phyloP scores from a whole-genome alignment of 169 alveolate genomes.

The Miamiensis avidus region DNA sequence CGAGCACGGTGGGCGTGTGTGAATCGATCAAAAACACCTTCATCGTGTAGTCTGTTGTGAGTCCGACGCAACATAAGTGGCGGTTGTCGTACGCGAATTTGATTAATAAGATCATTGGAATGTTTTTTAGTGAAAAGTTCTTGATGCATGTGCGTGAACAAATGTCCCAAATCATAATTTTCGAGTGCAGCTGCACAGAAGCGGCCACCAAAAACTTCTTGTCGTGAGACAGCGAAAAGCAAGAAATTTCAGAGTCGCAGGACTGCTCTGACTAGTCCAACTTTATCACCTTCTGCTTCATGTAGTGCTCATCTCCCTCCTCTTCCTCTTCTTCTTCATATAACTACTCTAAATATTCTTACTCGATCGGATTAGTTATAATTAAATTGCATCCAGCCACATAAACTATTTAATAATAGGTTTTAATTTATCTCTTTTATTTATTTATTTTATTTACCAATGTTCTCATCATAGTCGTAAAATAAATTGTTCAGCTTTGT shows the following conservation, averaged over 20 bases:
- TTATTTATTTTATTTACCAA: conserved; percentile 6
- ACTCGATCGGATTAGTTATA: no score
- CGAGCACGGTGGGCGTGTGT: conserved; percentile 50
- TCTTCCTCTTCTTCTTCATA: conserved; percentile 30
- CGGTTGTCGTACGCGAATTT: conserved; percentile 76
- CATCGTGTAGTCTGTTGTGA: conserved; percentile 68
- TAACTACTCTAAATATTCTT: conserved; percentile 53
- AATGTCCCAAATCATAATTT: conserved; percentile 81
- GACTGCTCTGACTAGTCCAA: conserved; percentile 38
- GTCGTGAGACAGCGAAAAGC: conserved; percentile 70
- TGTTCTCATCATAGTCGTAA: conserved; percentile 74
- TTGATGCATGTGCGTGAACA: conserved; percentile 66
- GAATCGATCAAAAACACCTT: conserved; percentile 65
- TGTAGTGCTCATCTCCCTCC: not conserved
- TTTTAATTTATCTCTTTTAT: no score
- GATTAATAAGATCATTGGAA: conserved; percentile 58
- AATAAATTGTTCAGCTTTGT: conserved; percentile 68
- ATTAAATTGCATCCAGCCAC: conserved; percentile 75
- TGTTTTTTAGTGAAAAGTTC: conserved; percentile 57
- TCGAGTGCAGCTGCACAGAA: conserved; percentile 67
- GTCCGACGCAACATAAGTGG: conserved; percentile 66
- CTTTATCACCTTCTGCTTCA: conserved; percentile 31
- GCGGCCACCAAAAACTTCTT: conserved; percentile 75
- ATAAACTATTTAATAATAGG: conserved; percentile 31
- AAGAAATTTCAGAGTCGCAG: conserved; percentile 74